Conservation (phyloP, 176 grass and related monocot species). For the Cenchrus fungigraminus region DNA sequence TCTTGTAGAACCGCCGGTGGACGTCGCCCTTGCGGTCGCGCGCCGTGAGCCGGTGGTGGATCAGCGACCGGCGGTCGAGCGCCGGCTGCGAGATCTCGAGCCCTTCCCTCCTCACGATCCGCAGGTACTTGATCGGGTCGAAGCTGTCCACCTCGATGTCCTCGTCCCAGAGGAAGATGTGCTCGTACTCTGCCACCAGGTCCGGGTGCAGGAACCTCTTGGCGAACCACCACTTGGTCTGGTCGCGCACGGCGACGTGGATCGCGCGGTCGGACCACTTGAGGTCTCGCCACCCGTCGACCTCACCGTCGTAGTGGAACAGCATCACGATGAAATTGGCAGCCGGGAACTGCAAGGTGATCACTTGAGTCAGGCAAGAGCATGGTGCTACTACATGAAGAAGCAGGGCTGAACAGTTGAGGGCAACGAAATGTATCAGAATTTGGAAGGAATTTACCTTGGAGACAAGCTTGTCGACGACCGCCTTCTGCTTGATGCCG, state of each 20-base stretch:
- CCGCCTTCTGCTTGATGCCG: slow-evolving; percentile 79
- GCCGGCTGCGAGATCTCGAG: slow-evolving; percentile 92
- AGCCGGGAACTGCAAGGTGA: slow-evolving; percentile 54
- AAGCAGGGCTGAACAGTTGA: not conserved
- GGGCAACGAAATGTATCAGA: not conserved
- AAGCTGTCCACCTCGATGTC: slow-evolving; percentile 80
- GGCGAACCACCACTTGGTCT: slow-evolving; percentile 97
- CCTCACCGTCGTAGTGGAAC: slow-evolving; percentile 84
- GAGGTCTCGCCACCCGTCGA: slow-evolving; percentile 71
- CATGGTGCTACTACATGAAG: not conserved
- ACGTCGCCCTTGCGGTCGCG: slow-evolving; percentile 43
- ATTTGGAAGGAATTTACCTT: slow-evolving; percentile 55
- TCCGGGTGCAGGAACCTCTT: slow-evolving; percentile 91
- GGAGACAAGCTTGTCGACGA: slow-evolving; percentile 71
- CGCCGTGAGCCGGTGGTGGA: slow-evolving; percentile 79
- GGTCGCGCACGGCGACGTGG: slow-evolving; percentile 66
- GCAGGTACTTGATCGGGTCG: slow-evolving; percentile 64
- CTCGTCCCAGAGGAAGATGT: slow-evolving; percentile 92
- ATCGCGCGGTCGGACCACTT: slow-evolving; percentile 57
- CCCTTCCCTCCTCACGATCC: slow-evolving; percentile 53
- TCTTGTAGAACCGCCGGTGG: slow-evolving; percentile 80
- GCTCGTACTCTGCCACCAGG: slow-evolving; percentile 72
- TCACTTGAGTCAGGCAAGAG: not conserved
- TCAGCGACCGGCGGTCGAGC: slow-evolving; percentile 67
- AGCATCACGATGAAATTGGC: slow-evolving; percentile 69